Percentiles rank a stretch among this genome's conserved stretches.
phyloP scores from a whole-genome alignment of 1,284 basidiomycete genomes.

The Cutaneotrichosporon sp. region DNA sequence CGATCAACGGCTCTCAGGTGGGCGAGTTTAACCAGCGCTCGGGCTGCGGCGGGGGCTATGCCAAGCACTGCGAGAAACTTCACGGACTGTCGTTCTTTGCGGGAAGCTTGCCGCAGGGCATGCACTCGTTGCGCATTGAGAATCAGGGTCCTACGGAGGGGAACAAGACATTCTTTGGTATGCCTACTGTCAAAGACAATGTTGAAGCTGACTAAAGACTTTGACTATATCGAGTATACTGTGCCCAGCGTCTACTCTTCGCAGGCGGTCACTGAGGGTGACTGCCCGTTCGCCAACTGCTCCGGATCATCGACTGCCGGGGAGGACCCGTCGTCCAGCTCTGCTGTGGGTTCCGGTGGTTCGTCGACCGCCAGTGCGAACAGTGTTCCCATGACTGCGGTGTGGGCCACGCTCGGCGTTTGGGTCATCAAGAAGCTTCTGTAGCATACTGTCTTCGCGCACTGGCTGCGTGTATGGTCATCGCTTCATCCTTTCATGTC shows the following conservation, averaged over 20 bases:
- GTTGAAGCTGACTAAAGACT: constrained; percentile 30
- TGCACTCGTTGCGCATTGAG: constrained; percentile 35
- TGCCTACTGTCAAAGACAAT: constrained; percentile 7
- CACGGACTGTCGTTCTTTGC: constrained; percentile 41
- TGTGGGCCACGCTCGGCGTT: not conserved
- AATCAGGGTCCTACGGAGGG: constrained; percentile 35
- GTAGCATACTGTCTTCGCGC: not conserved
- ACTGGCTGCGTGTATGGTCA: no score
- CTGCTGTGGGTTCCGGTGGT: not conserved
- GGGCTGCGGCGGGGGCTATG: constrained; percentile 40
- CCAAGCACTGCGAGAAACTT: constrained; percentile 48
- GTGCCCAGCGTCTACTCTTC: constrained; percentile 27
- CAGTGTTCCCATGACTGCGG: not conserved
- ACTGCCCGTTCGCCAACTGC: constrained; percentile 24
- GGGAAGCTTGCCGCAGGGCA: constrained; percentile 30
- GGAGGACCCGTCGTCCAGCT: not conserved
- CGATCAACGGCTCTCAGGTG: constrained; percentile 34
- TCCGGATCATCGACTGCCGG: not conserved
- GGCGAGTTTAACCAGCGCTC: constrained; percentile 37
- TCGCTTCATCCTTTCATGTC: not conserved
- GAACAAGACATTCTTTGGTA: constrained; percentile 45
- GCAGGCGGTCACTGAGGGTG: not conserved
- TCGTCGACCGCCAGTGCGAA: not conserved
- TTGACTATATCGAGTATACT: constrained; percentile 46
- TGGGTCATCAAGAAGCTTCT: constrained; percentile 8